These are phyloP conservation scores for Dothiorella sarmentorum DNA, from an alignment of 2,329 filamentous ascomycete species.

Conservation along the genomic window DNA sequence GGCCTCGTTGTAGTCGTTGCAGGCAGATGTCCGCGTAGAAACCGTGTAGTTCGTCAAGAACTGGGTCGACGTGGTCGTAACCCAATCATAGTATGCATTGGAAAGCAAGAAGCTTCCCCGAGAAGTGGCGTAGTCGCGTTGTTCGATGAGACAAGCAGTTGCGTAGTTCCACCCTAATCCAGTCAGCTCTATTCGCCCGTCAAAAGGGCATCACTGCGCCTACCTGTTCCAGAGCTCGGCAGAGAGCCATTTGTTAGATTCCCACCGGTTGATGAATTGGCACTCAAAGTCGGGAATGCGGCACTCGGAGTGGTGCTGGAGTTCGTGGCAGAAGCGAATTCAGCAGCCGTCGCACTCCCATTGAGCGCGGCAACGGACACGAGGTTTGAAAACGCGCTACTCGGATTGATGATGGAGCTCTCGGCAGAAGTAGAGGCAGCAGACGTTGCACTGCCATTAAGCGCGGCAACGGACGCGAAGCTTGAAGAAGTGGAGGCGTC, in stretches of 20 bases:
- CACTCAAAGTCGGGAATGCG: neutral
- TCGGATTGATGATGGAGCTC: neutral
- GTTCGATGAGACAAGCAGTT: neutral
- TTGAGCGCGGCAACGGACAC: neutral
- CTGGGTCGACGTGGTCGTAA: neutral
- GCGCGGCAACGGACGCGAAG: neutral
- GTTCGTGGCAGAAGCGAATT: neutral
- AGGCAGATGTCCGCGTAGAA: neutral
- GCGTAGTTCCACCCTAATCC: neutral
- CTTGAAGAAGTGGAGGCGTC: neutral
- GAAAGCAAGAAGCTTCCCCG: neutral
- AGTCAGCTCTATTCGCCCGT: neutral
- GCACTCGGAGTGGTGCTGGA: neutral
- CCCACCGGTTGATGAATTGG: neutral
- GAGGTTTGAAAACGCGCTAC: neutral
- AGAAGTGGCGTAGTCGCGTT: neutral
- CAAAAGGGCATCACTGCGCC: no score
- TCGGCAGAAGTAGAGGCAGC: neutral
- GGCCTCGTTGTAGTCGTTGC: neutral
- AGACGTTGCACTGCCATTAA: neutral
- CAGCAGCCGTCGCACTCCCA: neutral
- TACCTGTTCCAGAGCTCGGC: neutral
- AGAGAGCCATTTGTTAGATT: neutral
- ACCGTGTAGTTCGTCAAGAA: slow-evolving; percentile 3
- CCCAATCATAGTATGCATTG: neutral